phyloP scores from a whole-genome alignment of 1,284 basidiomycete genomes.

The Puccinia triticina region DNA sequence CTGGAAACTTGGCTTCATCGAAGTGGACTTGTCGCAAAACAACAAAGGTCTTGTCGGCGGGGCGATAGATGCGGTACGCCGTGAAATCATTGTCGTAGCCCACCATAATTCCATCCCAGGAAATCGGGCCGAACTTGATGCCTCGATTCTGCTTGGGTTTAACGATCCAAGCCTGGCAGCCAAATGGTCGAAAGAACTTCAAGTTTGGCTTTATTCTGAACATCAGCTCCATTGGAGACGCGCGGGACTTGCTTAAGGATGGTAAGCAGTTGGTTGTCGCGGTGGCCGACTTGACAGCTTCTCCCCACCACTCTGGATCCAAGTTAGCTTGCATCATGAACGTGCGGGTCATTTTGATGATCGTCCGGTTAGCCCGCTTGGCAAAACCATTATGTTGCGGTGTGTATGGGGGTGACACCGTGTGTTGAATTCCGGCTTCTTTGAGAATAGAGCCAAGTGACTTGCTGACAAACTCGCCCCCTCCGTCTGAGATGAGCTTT shows the following conservation, averaged over 20 bases:
- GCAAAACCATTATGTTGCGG: constrained; percentile 14
- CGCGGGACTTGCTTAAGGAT: background rate
- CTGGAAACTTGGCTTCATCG: background rate
- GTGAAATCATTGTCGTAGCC: background rate
- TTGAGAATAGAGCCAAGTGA: background rate
- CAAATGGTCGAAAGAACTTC: background rate
- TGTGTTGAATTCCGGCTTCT: background rate
- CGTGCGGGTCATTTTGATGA: background rate
- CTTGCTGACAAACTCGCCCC: background rate
- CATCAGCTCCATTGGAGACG: background rate
- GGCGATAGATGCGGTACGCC: too few relatives aligned
- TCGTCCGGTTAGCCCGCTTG: background rate
- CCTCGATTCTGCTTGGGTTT: constrained; percentile 5
- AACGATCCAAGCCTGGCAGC: background rate
- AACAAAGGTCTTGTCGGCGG: too few relatives aligned
- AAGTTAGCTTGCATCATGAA: background rate
- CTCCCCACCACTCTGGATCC: background rate
- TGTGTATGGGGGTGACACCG: background rate
- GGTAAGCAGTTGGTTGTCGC: background rate
- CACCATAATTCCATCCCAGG: background rate
- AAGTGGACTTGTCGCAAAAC: background rate
- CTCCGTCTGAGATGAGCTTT: background rate
- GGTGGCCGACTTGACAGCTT: background rate
- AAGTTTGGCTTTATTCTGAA: background rate
- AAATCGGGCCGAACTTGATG: background rate